phyloP scores from a whole-genome alignment of 306 rosid genomes.

The Pueraria montana region DNA sequence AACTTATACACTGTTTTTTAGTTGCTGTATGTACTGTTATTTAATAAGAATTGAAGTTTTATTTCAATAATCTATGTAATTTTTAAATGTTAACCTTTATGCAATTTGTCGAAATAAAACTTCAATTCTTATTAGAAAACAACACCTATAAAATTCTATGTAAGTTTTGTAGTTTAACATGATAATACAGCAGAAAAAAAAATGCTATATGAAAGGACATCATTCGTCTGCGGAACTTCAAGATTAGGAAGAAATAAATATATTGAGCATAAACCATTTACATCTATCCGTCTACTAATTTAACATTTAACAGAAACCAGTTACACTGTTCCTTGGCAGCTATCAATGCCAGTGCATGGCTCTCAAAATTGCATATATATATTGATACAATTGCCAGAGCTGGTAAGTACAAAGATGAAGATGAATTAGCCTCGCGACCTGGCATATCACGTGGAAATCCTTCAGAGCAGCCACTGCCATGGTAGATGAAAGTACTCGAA shows the following conservation, averaged over 20 bases:
- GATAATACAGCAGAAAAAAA: background rate
- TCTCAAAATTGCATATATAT: slow-evolving; percentile 35
- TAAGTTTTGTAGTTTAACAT: background rate
- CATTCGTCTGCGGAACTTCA: background rate
- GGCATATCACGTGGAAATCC: slow-evolving; percentile 29
- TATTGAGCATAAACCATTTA: slow-evolving; percentile 50
- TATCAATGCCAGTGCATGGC: slow-evolving; percentile 14
- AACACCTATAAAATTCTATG: no score
- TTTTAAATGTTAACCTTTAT: no score
- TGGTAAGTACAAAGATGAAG: slow-evolving; percentile 24
- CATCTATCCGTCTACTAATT: slow-evolving; percentile 39
- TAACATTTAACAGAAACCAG: background rate
- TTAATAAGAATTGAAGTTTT: no score
- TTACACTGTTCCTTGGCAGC: slow-evolving; percentile 26
- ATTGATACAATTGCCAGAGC: slow-evolving; percentile 28
- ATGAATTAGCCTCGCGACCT: slow-evolving; percentile 11
- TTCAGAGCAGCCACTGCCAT: slow-evolving; percentile 30
- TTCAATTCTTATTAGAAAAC: no score
- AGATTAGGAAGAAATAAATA: background rate
- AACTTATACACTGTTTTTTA: no score
- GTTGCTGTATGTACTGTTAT: no score
- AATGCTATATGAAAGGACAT: background rate
- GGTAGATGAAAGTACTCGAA: background rate
- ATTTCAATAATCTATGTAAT: no score
- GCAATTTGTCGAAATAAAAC: no score